A percentile compares a stretch with the other conserved stretches of the same genome.
Conservation (phyloP, 2,329 filamentous ascomycete species). For the Phyllosticta capitalensis region DNA sequence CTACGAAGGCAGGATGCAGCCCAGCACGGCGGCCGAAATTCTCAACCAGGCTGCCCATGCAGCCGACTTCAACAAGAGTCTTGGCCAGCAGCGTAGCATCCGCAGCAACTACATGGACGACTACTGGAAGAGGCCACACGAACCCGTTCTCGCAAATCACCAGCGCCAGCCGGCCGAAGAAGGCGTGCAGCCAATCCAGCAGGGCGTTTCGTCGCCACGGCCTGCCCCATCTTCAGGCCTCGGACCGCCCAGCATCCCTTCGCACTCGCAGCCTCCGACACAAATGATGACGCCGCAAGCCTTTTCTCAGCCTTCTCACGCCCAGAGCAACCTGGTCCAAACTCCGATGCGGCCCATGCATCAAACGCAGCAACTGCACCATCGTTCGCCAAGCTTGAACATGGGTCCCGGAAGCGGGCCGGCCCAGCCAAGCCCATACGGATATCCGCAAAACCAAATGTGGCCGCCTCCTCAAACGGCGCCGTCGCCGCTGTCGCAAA, state of each 20-base stretch:
- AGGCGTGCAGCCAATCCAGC: constrained; percentile 30
- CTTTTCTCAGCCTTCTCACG: constrained; percentile 38
- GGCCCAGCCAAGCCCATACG: constrained; percentile 36
- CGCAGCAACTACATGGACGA: constrained; percentile 71
- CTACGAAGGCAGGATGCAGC: constrained; percentile 78
- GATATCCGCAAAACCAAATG: constrained; percentile 38
- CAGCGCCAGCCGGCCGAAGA: constrained; percentile 32
- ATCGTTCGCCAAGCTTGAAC: constrained; percentile 51
- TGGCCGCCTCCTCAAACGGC: constrained; percentile 40
- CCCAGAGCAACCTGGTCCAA: constrained; percentile 60
- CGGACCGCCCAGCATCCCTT: constrained; percentile 48
- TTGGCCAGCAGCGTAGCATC: constrained; percentile 71
- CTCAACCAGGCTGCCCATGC: constrained; percentile 79
- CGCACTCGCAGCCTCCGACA: constrained; percentile 46
- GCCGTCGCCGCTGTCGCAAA: constrained; percentile 37
- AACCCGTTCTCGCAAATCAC: constrained; percentile 52
- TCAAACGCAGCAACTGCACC: constrained; percentile 55
- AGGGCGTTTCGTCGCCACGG: constrained; percentile 39
- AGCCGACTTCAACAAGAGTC: constrained; percentile 78
- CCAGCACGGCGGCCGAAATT: constrained; percentile 67
- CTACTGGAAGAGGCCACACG: constrained; percentile 75
- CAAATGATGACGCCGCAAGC: constrained; percentile 59
- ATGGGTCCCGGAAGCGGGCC: constrained; percentile 30
- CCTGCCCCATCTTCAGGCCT: constrained; percentile 51
- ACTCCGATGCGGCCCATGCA: constrained; percentile 63